A percentile compares a stretch with the other conserved stretches of the same genome.
phyloP scores from a whole-genome alignment of 352 stramenopile species.

The Paralagenidium karlingii region DNA sequence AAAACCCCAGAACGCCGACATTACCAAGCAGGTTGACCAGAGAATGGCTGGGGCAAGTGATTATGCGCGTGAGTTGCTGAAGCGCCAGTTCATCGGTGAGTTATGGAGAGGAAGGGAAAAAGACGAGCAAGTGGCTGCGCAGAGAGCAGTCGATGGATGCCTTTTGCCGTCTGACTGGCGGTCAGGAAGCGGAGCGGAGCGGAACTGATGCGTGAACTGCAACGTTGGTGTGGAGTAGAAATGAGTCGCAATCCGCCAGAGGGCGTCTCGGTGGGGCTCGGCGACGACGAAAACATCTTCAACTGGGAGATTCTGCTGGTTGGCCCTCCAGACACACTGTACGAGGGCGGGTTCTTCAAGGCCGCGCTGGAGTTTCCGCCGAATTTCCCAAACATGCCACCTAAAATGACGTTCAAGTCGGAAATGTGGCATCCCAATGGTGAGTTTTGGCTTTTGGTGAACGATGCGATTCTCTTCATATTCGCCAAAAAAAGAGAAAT shows the following conservation, averaged over 20 bases:
- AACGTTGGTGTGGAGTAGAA: no score
- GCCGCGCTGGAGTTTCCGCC: constrained; percentile 93
- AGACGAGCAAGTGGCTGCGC: no score
- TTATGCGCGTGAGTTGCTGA: constrained; percentile 68
- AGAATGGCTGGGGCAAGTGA: constrained; percentile 31
- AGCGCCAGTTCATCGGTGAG: constrained; percentile 1
- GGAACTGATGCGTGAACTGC: no score
- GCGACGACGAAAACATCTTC: constrained; percentile 97
- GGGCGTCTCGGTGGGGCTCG: constrained; percentile 95
- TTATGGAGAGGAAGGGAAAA: no score
- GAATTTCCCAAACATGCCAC: constrained; percentile 98
- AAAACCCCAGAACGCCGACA: no score
- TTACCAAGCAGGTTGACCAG: no score
- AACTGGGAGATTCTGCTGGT: constrained; percentile 99
- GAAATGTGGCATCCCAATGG: constrained; percentile 99
- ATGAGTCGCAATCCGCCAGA: constrained; percentile 98
- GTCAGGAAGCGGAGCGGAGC: not conserved
- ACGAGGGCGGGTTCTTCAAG: constrained; percentile 98
- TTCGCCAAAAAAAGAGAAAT: not conserved
- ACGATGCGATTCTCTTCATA: no score
- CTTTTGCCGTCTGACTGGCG: not conserved
- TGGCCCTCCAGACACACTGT: constrained; percentile 88
- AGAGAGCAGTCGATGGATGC: no score
- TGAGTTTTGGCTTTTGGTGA: constrained; percentile 12
- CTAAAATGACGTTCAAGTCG: constrained; percentile 97